Conservation (phyloP, 805 yeast genomes). For the Priceomyces carsonii region DNA sequence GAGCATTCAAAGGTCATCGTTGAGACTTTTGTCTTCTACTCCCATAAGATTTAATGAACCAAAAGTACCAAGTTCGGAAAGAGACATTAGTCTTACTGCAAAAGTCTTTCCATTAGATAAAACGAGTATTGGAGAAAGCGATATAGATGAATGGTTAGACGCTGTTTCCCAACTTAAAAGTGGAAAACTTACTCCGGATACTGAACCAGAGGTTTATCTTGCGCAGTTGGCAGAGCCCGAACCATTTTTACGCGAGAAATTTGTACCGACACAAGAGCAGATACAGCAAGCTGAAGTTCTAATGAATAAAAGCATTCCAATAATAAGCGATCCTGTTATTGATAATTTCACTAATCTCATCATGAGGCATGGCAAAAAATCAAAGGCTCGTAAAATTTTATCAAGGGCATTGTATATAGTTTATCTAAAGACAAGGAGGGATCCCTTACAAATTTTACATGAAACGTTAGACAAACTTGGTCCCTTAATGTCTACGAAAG, state of each 20-base stretch:
- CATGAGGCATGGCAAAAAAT: conserved; percentile 91
- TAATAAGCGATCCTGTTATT: conserved; percentile 65
- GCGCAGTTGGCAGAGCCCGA: conserved; percentile 40
- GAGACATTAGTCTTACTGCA: conserved; percentile 24
- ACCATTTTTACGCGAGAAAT: conserved; percentile 34
- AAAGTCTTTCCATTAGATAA: conserved; percentile 40
- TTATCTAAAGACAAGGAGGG: conserved; percentile 67
- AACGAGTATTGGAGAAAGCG: conserved; percentile 36
- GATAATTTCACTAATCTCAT: conserved; percentile 80
- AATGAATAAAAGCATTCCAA: conserved; percentile 57
- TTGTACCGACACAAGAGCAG: conserved; percentile 68
- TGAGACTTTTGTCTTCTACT: conserved; percentile 1
- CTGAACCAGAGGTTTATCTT: conserved; percentile 37
- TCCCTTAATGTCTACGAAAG: conserved; percentile 78
- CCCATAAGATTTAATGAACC: conserved; percentile 1
- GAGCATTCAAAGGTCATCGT: background rate
- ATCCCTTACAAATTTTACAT: conserved; percentile 78
- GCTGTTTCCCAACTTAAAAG: conserved; percentile 43
- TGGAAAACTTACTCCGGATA: conserved; percentile 32
- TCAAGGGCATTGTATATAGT: conserved; percentile 79
- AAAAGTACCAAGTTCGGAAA: conserved; percentile 2
- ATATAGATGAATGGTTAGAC: conserved; percentile 48
- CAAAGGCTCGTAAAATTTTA: conserved; percentile 70
- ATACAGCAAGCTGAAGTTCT: conserved; percentile 53
- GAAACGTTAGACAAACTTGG: conserved; percentile 77